Percentiles rank a stretch among this genome's conserved stretches.
These are phyloP conservation scores for Annona squamosa DNA, from an alignment of 164 flowering plant genomes.

Conservation along the genomic window DNA sequence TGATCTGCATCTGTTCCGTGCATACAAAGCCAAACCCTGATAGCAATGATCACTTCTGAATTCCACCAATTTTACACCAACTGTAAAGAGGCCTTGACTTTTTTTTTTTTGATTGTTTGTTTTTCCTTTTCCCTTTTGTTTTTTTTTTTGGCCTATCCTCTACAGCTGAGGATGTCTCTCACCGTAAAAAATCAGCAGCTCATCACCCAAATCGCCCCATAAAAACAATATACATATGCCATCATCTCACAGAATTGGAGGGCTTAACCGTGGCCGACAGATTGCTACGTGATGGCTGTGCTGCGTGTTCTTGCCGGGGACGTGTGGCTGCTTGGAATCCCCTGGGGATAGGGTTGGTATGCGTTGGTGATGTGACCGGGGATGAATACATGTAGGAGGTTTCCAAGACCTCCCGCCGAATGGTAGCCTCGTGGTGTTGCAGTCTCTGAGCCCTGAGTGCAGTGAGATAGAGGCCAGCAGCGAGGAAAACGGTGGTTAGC, in stretches of 20 bases:
- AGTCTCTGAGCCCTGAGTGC: slow-evolving; percentile 46
- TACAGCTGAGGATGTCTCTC: no score
- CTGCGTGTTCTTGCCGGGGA: slow-evolving; percentile 7
- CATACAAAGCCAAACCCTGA: background rate
- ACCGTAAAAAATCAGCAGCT: background rate
- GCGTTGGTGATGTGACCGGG: slow-evolving; percentile 47
- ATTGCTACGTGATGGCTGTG: background rate
- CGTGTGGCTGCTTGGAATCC: slow-evolving; percentile 21
- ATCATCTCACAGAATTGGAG: background rate
- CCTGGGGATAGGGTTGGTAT: slow-evolving; percentile 12
- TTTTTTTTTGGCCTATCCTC: no score
- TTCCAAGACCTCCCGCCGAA: slow-evolving; percentile 43
- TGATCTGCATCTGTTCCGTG: background rate
- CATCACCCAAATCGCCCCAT: background rate
- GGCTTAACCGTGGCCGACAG: background rate
- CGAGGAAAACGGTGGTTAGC: slow-evolving; percentile 55
- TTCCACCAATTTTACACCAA: background rate
- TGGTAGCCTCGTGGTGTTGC: slow-evolving; percentile 33
- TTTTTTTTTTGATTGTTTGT: no score
- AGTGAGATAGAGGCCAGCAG: slow-evolving; percentile 58
- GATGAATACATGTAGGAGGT: slow-evolving; percentile 49
- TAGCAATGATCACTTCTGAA: background rate
- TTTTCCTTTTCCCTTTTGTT: no score
- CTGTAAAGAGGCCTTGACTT: background rate
- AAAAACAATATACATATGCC: background rate